Percentiles rank a stretch among this genome's conserved stretches.
Conservation (phyloP, 2,329 filamentous ascomycete genomes). For the Paramyrothecium sp. region DNA sequence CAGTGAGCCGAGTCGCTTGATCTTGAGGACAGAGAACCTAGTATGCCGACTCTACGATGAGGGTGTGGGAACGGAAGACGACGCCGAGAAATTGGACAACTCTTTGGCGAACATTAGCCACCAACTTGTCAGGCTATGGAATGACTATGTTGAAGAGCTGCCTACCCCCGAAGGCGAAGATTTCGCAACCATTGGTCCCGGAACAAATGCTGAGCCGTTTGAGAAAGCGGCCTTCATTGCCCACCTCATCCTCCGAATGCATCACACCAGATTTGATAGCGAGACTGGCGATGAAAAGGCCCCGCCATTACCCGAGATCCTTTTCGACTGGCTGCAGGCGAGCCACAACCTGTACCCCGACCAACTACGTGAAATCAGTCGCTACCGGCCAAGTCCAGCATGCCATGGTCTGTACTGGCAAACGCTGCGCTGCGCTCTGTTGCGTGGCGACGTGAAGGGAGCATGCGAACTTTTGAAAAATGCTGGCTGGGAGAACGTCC, state of each 20-base stretch:
- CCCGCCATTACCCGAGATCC: slow-evolving; percentile 67
- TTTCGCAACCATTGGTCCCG: slow-evolving; percentile 63
- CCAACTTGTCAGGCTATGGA: slow-evolving; percentile 56
- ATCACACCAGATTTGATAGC: slow-evolving; percentile 58
- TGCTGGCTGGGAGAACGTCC: slow-evolving; percentile 77
- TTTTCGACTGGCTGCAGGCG: slow-evolving; percentile 79
- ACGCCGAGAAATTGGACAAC: slow-evolving; percentile 54
- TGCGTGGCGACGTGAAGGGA: slow-evolving; percentile 71
- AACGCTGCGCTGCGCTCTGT: slow-evolving; percentile 68
- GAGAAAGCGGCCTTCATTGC: slow-evolving; percentile 79
- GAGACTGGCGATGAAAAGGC: slow-evolving; percentile 35
- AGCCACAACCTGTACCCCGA: slow-evolving; percentile 71
- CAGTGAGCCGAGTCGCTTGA: slow-evolving; percentile 67
- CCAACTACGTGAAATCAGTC: slow-evolving; percentile 64
- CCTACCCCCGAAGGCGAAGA: slow-evolving; percentile 51
- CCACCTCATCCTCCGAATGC: slow-evolving; percentile 73
- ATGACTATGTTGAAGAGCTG: slow-evolving; percentile 47
- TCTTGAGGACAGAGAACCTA: slow-evolving; percentile 73
- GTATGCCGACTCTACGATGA: slow-evolving; percentile 65
- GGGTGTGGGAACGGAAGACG: slow-evolving; percentile 54
- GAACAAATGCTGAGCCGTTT: slow-evolving; percentile 59
- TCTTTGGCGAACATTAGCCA: slow-evolving; percentile 53
- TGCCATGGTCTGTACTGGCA: slow-evolving; percentile 83
- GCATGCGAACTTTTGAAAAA: slow-evolving; percentile 67
- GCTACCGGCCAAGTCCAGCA: slow-evolving; percentile 69